These are phyloP conservation scores for Pseudopyrenochaeta lycopersici DNA, from an alignment of 2,329 filamentous ascomycete species.

Conservation along the genomic window DNA sequence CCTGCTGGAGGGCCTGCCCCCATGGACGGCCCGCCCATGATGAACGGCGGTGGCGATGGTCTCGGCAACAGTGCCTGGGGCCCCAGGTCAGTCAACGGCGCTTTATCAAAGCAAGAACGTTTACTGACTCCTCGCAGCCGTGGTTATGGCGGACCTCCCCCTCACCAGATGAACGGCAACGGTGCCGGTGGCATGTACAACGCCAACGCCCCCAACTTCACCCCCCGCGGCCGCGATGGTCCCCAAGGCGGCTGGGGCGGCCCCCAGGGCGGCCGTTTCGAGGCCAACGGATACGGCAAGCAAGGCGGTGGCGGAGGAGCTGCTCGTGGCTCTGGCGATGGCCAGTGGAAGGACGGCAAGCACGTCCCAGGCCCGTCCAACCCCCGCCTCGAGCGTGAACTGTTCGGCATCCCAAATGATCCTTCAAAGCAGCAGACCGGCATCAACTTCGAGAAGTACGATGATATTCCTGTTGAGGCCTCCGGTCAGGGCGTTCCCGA, in stretches of 20 bases:
- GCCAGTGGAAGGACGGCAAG: slow-evolving; percentile 96
- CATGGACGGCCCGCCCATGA: slow-evolving; percentile 53
- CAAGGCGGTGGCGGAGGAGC: slow-evolving; percentile 61
- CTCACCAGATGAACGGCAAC: slow-evolving; percentile 60
- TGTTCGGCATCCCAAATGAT: slow-evolving; percentile 91
- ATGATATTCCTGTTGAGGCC: slow-evolving; percentile 98
- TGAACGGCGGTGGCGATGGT: slow-evolving; percentile 60
- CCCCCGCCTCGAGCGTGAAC: slow-evolving; percentile 89
- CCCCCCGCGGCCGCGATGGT: slow-evolving; percentile 54
- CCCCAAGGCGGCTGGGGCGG: slow-evolving; percentile 52
- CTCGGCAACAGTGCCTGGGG: slow-evolving; percentile 73
- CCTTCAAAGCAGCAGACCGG: slow-evolving; percentile 95
- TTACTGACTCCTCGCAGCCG: slow-evolving; percentile 36
- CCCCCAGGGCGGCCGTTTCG: slow-evolving; percentile 60
- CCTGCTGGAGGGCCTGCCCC: slow-evolving; percentile 47
- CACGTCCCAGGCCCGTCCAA: slow-evolving; percentile 91
- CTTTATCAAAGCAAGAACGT: neutral
- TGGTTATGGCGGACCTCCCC: slow-evolving; percentile 42
- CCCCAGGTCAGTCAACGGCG: slow-evolving; percentile 32
- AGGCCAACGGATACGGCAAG: slow-evolving; percentile 70
- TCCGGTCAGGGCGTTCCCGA: slow-evolving; percentile 94
- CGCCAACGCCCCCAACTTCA: slow-evolving; percentile 68
- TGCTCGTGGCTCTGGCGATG: slow-evolving; percentile 88
- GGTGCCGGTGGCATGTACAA: slow-evolving; percentile 65
- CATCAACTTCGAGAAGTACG: slow-evolving; percentile 99